These are phyloP conservation scores for Mastigamoeba balamuthi DNA, from an alignment of 78 protist genomes.

Conservation along the genomic window DNA sequence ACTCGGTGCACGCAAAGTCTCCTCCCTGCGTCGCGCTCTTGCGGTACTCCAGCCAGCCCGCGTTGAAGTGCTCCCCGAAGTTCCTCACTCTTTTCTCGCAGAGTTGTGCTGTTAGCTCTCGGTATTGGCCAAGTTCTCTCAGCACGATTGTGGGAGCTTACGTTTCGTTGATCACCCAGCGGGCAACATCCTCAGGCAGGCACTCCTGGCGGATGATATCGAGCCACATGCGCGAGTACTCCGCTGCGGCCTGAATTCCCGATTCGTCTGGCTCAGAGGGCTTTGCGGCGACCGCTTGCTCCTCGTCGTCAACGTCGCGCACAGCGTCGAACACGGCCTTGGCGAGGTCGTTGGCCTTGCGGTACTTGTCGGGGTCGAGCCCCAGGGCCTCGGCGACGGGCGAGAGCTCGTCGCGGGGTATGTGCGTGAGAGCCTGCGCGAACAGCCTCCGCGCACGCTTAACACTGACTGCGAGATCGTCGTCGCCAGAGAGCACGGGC, in stretches of 20 bases:
- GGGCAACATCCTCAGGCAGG: neutral
- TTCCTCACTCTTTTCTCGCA: no score
- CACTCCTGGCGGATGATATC: neutral
- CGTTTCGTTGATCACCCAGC: neutral
- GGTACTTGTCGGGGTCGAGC: neutral
- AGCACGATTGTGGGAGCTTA: no score
- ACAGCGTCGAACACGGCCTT: neutral
- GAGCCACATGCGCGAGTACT: neutral
- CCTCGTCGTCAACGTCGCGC: neutral
- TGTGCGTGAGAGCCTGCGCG: neutral
- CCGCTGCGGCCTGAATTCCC: neutral
- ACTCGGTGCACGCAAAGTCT: neutral
- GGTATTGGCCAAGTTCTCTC: no score
- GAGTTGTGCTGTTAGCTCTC: no score
- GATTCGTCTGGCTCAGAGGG: neutral
- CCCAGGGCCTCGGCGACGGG: neutral
- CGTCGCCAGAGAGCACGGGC: no score
- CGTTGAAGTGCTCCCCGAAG: neutral
- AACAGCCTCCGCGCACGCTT: neutral
- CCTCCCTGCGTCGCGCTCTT: neutral
- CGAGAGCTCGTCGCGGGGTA: neutral
- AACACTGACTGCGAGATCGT: no score
- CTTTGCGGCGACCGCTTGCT: neutral
- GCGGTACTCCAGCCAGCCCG: neutral
- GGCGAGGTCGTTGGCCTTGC: neutral